Conservation (phyloP, 305 asterid species). For the Coffea humblotiana region DNA sequence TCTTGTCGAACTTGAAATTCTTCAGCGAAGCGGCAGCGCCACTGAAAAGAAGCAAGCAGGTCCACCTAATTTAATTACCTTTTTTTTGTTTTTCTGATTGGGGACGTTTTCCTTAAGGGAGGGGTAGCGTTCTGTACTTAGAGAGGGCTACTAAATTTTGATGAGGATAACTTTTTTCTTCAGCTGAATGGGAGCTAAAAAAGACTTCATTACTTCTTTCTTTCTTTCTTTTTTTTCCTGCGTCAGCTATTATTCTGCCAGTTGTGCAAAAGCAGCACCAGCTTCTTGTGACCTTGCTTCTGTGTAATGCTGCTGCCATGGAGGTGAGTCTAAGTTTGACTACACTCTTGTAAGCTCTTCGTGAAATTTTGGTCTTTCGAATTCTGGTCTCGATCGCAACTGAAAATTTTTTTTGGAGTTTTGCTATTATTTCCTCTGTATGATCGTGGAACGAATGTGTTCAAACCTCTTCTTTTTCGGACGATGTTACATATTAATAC, state of each 20-base stretch:
- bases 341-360: background rate
- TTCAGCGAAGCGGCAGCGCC: conserved; percentile 73
- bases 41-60: conserved; percentile 91
- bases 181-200: background rate
- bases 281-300: conserved; percentile 84
- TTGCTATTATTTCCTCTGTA: too few species aligned
- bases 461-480: background rate
- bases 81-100: background rate
- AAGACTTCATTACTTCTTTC: background rate
- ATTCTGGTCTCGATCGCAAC: background rate
- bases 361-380: background rate
- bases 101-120: too few species aligned
- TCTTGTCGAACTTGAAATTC: conserved; percentile 88
- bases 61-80: conserved; percentile 3
- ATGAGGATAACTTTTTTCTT: background rate
- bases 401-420: background rate
- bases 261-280: conserved; percentile 97
- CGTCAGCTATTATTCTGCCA: conserved; percentile 74
- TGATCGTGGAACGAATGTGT: background rate
- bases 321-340: conserved; percentile 50
- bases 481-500: background rate
- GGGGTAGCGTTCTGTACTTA: too few species aligned
- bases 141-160: background rate
- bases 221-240: conserved; percentile 21
- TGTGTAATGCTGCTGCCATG: conserved; percentile 95